Conservation (phyloP, 129 eudicot genomes). For the Lonicera japonica region DNA sequence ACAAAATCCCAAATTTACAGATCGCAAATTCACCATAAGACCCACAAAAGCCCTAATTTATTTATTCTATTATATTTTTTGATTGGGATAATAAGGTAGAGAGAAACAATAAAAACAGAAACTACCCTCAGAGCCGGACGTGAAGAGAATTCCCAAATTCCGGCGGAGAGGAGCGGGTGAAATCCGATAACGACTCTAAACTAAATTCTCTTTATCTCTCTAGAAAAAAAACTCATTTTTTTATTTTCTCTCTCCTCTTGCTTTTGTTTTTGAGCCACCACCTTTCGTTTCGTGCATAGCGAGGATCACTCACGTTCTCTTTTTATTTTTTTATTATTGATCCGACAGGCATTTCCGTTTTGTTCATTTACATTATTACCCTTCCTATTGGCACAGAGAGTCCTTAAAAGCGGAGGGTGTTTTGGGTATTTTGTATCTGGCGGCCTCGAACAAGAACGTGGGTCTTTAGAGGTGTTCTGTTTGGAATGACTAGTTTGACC, state of each 20-base stretch:
- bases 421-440: slow-evolving; percentile 23
- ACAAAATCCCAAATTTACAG: slow-evolving; percentile 11
- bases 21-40: slow-evolving; percentile 34
- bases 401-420: slow-evolving; percentile 26
- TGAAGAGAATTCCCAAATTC: slow-evolving; percentile 50
- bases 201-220: too few relatives aligned
- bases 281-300: slow-evolving; percentile 47
- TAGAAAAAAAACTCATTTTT: too few relatives aligned
- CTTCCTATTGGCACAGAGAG: slow-evolving; percentile 4
- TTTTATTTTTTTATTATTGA: slow-evolving; percentile 20
- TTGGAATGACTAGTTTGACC: slow-evolving; percentile 35
- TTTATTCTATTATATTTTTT: too few relatives aligned
- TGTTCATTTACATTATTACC: slow-evolving; percentile 20
- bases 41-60: neutral
- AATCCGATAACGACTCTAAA: slow-evolving; percentile 69
- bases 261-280: slow-evolving; percentile 18
- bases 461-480: slow-evolving; percentile 11
- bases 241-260: slow-evolving; percentile 39
- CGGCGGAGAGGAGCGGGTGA: slow-evolving; percentile 55
- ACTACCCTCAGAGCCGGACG: slow-evolving; percentile 60
- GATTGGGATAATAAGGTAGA: neutral
- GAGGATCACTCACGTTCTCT: slow-evolving; percentile 56
- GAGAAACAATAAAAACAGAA: too few relatives aligned
- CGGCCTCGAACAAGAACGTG: slow-evolving; percentile 55
- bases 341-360: slow-evolving; percentile 18